Percentiles rank a stretch among this genome's conserved stretches.
These are phyloP conservation scores for Corymbia citriodora DNA, from an alignment of 441 rosid species.

Conservation along the genomic window DNA sequence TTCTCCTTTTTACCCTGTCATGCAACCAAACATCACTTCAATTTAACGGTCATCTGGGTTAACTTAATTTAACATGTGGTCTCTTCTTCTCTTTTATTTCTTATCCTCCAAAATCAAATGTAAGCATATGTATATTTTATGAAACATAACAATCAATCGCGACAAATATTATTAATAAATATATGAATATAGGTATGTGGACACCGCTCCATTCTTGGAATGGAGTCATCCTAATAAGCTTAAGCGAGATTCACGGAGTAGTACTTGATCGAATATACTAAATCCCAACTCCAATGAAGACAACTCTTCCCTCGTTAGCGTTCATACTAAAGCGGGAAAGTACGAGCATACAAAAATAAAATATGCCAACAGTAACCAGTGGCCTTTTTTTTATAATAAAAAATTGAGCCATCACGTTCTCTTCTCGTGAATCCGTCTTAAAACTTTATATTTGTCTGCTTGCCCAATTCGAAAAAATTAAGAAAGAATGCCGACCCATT, in stretches of 20 bases:
- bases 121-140: not conserved
- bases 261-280: not conserved
- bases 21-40: not conserved
- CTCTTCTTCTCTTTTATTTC: not conserved
- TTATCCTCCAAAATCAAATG: not conserved
- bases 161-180: too few relatives aligned
- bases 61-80: not conserved
- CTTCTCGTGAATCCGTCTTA: not conserved
- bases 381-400: not conserved
- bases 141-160: too few relatives aligned
- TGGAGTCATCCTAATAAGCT: not conserved
- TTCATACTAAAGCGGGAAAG: not conserved
- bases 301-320: not conserved
- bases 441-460: not conserved
- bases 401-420: not conserved
- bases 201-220: not conserved
- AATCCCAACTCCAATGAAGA: not conserved
- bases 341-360: not conserved
- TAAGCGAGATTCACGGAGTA: not conserved
- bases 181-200: not conserved
- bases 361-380: not conserved
- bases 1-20: not conserved
- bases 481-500: not conserved
- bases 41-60: not conserved
- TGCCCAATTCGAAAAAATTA: not conserved